A percentile compares a stretch with the other conserved stretches of the same genome.
phyloP scores from a whole-genome alignment of 768 basidiomycete species.

The Boletellus sp. region DNA sequence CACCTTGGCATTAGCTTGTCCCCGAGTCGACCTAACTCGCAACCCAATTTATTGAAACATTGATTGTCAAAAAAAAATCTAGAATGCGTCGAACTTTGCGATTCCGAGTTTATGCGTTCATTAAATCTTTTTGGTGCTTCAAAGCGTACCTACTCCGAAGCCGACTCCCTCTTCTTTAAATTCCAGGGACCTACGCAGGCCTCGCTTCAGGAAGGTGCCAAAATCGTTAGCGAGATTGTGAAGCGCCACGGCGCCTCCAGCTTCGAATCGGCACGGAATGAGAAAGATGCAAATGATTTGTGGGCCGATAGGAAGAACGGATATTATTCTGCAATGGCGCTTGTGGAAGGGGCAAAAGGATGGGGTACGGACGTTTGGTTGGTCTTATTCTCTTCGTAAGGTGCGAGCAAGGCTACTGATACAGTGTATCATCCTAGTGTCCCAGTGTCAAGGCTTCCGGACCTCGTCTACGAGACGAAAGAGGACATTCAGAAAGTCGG shows the following conservation, averaged over 20 bases:
- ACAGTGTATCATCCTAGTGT: constrained; percentile 36
- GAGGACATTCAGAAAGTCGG: constrained; percentile 58
- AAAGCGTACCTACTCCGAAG: constrained; percentile 52
- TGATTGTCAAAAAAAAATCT: not conserved
- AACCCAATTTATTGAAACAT: not conserved
- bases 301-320: constrained; percentile 76
- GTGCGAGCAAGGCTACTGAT: not conserved
- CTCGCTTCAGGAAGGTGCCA: constrained; percentile 59
- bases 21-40: not conserved
- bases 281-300: constrained; percentile 65
- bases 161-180: constrained; percentile 82
- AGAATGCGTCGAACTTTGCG: constrained; percentile 86
- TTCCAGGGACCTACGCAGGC: constrained; percentile 68
- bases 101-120: constrained; percentile 64
- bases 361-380: constrained; percentile 81
- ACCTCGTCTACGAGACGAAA: constrained; percentile 66
- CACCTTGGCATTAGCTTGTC: constrained; percentile 6
- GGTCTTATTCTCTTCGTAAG: constrained; percentile 1
- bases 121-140: constrained; percentile 56
- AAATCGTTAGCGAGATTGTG: constrained; percentile 53
- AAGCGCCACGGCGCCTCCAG: constrained; percentile 64
- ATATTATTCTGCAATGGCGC: constrained; percentile 51
- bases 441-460: constrained; percentile 60
- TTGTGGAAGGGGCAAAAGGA: constrained; percentile 52
- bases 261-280: constrained; percentile 59